phyloP scores from a whole-genome alignment of 495 filamentous ascomycete species.

The Xeromyces bisporus region DNA sequence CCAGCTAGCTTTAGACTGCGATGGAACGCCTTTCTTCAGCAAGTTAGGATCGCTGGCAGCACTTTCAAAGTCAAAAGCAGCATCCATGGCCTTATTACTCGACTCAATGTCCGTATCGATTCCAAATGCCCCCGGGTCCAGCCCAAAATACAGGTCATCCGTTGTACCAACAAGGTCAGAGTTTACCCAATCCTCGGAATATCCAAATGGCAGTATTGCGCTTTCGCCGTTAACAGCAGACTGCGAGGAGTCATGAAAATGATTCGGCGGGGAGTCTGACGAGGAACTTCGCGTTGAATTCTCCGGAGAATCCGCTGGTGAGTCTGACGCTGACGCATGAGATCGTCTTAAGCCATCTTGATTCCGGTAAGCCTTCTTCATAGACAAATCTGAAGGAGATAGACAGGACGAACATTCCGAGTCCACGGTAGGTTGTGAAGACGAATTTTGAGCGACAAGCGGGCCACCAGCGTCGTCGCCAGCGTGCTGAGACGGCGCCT shows the following conservation, averaged over 20 bases:
- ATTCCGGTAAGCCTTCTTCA: slow-evolving; percentile 17
- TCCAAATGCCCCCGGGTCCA: slow-evolving; percentile 16
- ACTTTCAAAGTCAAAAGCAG: slow-evolving; percentile 53
- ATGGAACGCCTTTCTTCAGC: slow-evolving; percentile 19
- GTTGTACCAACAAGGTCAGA: slow-evolving; percentile 23
- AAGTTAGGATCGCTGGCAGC: slow-evolving; percentile 48
- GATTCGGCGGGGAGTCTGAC: slow-evolving; percentile 26
- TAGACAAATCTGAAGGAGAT: slow-evolving; percentile 15
- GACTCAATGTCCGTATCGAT: slow-evolving; percentile 32
- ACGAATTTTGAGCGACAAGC: too few species aligned
- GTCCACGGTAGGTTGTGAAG: slow-evolving; percentile 10
- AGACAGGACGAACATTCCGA: slow-evolving; percentile 16
- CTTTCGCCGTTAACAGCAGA: slow-evolving; percentile 27
- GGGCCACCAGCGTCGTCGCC: slow-evolving; percentile 22
- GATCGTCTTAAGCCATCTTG: slow-evolving; percentile 21
- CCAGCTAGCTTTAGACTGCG: slow-evolving; percentile 11
- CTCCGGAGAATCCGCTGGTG: slow-evolving; percentile 27
- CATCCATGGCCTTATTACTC: slow-evolving; percentile 45
- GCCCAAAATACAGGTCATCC: slow-evolving; percentile 23
- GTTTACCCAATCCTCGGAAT: slow-evolving; percentile 27
- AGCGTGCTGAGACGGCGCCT: slow-evolving; percentile 20
- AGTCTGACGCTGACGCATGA: slow-evolving; percentile 20
- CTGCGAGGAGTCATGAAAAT: slow-evolving; percentile 22
- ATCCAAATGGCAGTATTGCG: slow-evolving; percentile 18
- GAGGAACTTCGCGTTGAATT: slow-evolving; percentile 28